Conservation (phyloP, 306 rosid genomes). For the Dalbergia cultrata region DNA sequence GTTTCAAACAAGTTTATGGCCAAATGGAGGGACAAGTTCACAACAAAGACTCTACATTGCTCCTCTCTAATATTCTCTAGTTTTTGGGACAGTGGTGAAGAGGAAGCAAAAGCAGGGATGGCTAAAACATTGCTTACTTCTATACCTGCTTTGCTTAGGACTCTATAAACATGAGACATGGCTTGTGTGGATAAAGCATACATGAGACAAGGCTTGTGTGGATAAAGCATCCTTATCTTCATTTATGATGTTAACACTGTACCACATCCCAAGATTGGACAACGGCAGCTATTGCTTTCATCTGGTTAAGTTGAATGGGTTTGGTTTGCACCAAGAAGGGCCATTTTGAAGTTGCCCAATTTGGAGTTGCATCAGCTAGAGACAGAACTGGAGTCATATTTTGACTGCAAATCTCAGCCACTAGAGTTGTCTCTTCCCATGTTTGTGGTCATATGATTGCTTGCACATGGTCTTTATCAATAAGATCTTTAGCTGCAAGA, state of each 20-base stretch:
- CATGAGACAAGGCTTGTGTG: constrained; percentile 47
- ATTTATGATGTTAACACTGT: constrained; percentile 50
- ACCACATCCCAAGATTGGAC: constrained; percentile 59
- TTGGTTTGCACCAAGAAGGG: constrained; percentile 57
- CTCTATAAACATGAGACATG: constrained; percentile 48
- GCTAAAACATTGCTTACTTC: constrained; percentile 42
- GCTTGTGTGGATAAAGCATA: constrained; percentile 47
- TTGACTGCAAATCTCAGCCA: constrained; percentile 51
- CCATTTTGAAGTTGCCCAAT: constrained; percentile 55
- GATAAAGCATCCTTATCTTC: constrained; percentile 52
- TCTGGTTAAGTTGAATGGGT: constrained; percentile 40
- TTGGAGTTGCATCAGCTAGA: constrained; percentile 55
- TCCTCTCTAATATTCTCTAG: constrained; percentile 52
- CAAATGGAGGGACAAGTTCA: constrained; percentile 50
- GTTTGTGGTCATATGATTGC: constrained; percentile 58
- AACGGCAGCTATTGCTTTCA: constrained; percentile 58
- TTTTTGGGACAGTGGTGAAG: constrained; percentile 46
- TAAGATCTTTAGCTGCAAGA: constrained; percentile 58
- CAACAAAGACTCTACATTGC: constrained; percentile 55
- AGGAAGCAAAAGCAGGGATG: constrained; percentile 50
- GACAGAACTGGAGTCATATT: constrained; percentile 50
- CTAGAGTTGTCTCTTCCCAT: constrained; percentile 61
- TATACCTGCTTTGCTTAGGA: constrained; percentile 45
- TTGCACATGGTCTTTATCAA: constrained; percentile 40
- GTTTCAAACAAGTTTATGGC: constrained; percentile 49